phyloP scores from a whole-genome alignment of 2,329 filamentous ascomycete genomes.

The Ophiognomonia clavigignenti-juglandacearum region DNA sequence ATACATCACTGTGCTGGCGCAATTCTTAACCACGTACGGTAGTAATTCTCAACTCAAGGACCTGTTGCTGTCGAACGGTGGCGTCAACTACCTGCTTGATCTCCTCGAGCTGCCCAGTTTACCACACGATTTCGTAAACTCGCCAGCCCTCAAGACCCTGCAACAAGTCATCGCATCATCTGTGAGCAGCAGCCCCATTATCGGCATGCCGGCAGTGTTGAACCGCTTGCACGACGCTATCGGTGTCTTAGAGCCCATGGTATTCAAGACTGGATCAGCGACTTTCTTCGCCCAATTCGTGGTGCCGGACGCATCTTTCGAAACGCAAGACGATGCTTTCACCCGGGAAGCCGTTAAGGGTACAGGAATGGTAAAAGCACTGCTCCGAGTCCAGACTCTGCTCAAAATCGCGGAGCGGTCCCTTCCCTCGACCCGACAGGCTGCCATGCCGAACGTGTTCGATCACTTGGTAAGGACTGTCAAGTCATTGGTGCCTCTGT shows the following conservation, averaged over 20 bases:
- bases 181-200: slow-evolving; percentile 73
- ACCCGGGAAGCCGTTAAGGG: slow-evolving; percentile 51
- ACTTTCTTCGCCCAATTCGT: slow-evolving; percentile 72
- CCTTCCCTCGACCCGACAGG: slow-evolving; percentile 65
- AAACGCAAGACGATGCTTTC: slow-evolving; percentile 28
- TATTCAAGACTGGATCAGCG: slow-evolving; percentile 42
- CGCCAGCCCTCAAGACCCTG: slow-evolving; percentile 63
- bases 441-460: slow-evolving; percentile 70
- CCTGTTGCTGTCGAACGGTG: slow-evolving; percentile 72
- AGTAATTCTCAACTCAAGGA: slow-evolving; percentile 68
- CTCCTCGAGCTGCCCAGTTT: slow-evolving; percentile 79
- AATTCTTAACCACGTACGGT: slow-evolving; percentile 72
- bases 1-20: slow-evolving; percentile 71
- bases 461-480: slow-evolving; percentile 78
- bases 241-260: slow-evolving; percentile 62
- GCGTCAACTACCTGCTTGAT: slow-evolving; percentile 78
- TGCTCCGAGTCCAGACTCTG: slow-evolving; percentile 72
- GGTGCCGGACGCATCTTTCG: slow-evolving; percentile 31
- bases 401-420: slow-evolving; percentile 70
- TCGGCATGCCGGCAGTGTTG: slow-evolving; percentile 77
- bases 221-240: slow-evolving; percentile 67
- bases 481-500: slow-evolving; percentile 68
- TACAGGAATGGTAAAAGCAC: slow-evolving; percentile 72
- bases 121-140: slow-evolving; percentile 66
- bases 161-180: slow-evolving; percentile 71